phyloP scores from a whole-genome alignment of 2,329 filamentous ascomycete species.

The Trichophyton benhamiae region DNA sequence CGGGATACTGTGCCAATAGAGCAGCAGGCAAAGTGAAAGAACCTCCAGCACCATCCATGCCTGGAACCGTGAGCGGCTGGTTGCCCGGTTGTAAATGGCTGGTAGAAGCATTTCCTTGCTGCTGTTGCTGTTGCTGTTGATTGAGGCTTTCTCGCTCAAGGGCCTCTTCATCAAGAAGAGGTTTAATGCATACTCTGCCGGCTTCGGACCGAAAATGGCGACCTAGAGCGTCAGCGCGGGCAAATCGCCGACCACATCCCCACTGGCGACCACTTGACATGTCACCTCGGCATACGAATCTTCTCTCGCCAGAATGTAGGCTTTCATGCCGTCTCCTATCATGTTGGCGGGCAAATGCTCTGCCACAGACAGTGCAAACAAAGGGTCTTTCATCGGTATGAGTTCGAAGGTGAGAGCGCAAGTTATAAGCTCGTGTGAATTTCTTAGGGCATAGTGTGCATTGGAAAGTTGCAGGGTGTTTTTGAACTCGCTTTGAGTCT shows the following conservation, averaged over 20 bases:
- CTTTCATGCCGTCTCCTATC: constrained; percentile 96
- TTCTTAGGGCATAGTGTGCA: constrained; percentile 87
- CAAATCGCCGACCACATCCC: constrained; percentile 89
- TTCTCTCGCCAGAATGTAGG: constrained; percentile 93
- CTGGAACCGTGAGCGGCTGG: constrained; percentile 49
- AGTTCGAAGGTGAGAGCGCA: constrained; percentile 86
- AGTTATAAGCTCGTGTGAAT: constrained; percentile 91
- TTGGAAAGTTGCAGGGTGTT: constrained; percentile 94
- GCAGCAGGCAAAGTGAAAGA: constrained; percentile 72
- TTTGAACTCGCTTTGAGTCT: constrained; percentile 75
- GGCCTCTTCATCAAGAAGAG: constrained; percentile 89
- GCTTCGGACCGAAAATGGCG: constrained; percentile 93
- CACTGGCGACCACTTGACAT: constrained; percentile 72
- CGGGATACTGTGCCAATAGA: constrained; percentile 81
- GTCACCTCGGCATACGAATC: constrained; percentile 90
- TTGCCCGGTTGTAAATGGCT: constrained; percentile 47
- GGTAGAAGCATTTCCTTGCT: constrained; percentile 38
- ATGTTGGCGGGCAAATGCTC: constrained; percentile 93
- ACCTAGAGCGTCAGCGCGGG: constrained; percentile 85
- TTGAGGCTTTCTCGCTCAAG: constrained; percentile 63
- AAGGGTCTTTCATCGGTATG: constrained; percentile 97
- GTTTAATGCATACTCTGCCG: constrained; percentile 90
- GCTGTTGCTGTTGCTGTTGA: constrained; percentile 62
- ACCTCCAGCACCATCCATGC: constrained; percentile 43
- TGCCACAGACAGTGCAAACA: constrained; percentile 91